A percentile compares a stretch with the other conserved stretches of the same genome.
These are phyloP conservation scores for Penicillium manginii DNA, from an alignment of 495 filamentous ascomycete species.

Conservation along the genomic window DNA sequence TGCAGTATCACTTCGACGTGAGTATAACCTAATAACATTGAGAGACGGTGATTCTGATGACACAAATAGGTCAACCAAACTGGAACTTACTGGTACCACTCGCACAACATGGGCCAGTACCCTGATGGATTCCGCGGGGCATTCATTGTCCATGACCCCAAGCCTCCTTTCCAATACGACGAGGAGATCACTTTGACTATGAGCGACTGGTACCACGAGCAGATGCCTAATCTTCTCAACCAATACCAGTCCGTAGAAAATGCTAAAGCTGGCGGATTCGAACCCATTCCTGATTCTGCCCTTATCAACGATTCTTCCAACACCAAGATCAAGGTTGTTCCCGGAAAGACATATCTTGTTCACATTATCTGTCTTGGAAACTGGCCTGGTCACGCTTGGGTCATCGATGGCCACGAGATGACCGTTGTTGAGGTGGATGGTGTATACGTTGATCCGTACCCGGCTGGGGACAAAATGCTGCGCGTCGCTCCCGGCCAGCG, in stretches of 20 bases:
- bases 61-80: conserved; percentile 63
- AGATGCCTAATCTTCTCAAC: conserved; percentile 61
- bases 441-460: conserved; percentile 60
- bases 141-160: conserved; percentile 72
- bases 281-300: conserved; percentile 68
- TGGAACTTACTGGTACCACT: conserved; percentile 88
- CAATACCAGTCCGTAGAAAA: conserved; percentile 56
- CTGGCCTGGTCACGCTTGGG: conserved; percentile 60
- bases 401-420: conserved; percentile 59
- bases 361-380: conserved; percentile 70
- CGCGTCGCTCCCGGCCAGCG: conserved; percentile 72
- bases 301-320: conserved; percentile 68
- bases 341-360: conserved; percentile 64
- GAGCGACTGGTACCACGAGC: conserved; percentile 68
- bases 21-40: conserved; percentile 27
- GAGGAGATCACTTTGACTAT: conserved; percentile 67
- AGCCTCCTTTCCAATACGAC: conserved; percentile 67
- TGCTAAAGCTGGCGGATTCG: conserved; percentile 51
- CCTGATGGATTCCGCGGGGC: conserved; percentile 78
- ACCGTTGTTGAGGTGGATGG: conserved; percentile 75
- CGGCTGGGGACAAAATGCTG: conserved; percentile 56
- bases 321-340: conserved; percentile 46
- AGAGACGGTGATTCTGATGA: conserved; percentile 31
- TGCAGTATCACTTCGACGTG: conserved; percentile 78
- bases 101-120: conserved; percentile 72